Base-by-base conservation (phyloP, 257 asterid genomes). In the Solanum tacnaense region DNA sequence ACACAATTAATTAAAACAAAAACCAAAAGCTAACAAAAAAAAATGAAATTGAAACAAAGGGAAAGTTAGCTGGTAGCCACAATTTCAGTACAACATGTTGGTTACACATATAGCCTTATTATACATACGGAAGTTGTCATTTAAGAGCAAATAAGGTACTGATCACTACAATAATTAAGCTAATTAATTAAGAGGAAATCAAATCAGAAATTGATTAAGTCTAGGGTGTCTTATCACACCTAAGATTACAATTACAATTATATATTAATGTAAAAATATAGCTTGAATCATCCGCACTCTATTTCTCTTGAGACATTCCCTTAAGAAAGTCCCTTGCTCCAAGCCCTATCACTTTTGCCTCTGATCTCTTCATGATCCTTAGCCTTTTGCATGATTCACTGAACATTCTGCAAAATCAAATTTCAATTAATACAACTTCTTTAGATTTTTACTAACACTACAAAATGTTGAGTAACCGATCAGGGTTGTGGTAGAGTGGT, bases 291-390 rank as follows among this genome's bases (percentile, higher is more conserved):
- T 23, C 13, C 71, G n/a, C 71, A 31, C 32, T n/a, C 71, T 71
- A 71, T 31, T 71, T 71, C 78, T 71, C 41, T 13, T 34, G 71
- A 62, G 93, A 90, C 35, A 91, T 91, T 65, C 91, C 93, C 86
- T 91, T 93, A 46, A 94, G 93, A 84, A 92, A 90, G 88, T 90
- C 93, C 67, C 92, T 91, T 70, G 94, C 91, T 13, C 89, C 90
- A 83, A 94, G 92, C 27, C 94, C 93, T 62, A 89, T 91, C 13
- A 91, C 92, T 21, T 89, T 91, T 21, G 94, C 94, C 62, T 95
- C 98, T 25, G 96, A 87, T 90, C 91, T 95, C 90, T 93, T 96
- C 98, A 92, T 96, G 2, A 96, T 92, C 95, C 98, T 91, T 89
- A 96, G 82, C 89, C 95, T 94, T 87, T 92, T 95, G 92, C 98